Evolutionary conservation across 805 yeast species (phyloP).

Genomic region (Pichia ethanolica): DNA sequence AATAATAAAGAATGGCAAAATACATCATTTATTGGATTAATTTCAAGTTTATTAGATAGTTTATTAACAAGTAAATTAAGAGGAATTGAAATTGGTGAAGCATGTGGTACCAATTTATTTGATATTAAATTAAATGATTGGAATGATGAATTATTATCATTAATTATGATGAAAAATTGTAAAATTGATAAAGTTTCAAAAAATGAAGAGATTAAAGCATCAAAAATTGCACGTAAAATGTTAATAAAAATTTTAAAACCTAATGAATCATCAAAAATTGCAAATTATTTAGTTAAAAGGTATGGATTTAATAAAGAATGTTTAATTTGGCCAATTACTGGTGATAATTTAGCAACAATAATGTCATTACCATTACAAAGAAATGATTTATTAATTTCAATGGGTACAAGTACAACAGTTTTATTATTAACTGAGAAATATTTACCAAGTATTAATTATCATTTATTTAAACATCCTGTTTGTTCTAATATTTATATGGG

Average conservation of each 20-base stretch:
- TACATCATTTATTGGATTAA: constrained; percentile 61
- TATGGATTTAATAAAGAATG: constrained; percentile 60
- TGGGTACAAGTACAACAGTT: constrained; percentile 92
- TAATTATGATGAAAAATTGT: constrained; percentile 46
- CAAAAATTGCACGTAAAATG: constrained; percentile 38
- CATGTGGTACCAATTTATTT: constrained; percentile 89
- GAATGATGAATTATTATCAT: constrained; percentile 47
- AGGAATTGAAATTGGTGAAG: constrained; percentile 74
- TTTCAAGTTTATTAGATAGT: constrained; percentile 72
- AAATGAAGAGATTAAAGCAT: constrained; percentile 23
- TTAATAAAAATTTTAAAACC: constrained; percentile 44
- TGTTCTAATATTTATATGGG: constrained; percentile 76
- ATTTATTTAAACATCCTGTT: constrained; percentile 82
- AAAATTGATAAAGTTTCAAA: constrained; percentile 31
- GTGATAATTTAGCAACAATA: constrained; percentile 86
- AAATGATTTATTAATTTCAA: constrained; percentile 70
- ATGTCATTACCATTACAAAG: constrained; percentile 70
- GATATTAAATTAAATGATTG: constrained; percentile 54
- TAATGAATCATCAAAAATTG: constrained; percentile 42
- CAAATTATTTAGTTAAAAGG: constrained; percentile 52
- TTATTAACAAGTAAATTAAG: constrained; percentile 59
- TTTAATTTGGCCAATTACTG: constrained; percentile 69
- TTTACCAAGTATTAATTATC: constrained; percentile 74
- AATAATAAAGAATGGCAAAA: constrained; percentile 44
- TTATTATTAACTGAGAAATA: constrained; percentile 72